Evolutionary conservation across 1,284 basidiomycete genomes (phyloP).

Genomic region (Bjerkandera adusta): DNA sequence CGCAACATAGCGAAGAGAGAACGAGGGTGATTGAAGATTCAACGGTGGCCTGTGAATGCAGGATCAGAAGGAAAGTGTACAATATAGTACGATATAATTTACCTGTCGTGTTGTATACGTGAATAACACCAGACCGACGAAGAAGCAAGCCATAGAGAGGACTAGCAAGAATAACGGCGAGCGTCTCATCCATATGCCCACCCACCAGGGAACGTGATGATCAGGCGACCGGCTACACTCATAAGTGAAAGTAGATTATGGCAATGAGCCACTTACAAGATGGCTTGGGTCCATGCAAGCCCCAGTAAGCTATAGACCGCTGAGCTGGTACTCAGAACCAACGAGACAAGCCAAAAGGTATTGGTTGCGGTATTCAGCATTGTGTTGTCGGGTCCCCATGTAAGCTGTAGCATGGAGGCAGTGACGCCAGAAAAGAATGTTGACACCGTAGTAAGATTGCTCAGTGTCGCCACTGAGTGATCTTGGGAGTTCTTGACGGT

Average conservation of each 20-base stretch:
- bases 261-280: constrained; percentile 74
- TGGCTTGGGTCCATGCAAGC: constrained; percentile 66
- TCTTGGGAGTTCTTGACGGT: constrained; percentile 10
- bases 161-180: constrained; percentile 66
- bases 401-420: constrained; percentile 12
- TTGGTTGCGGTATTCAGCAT: constrained; percentile 48
- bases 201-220: constrained; percentile 67
- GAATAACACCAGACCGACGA: constrained; percentile 58
- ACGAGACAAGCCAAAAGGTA: constrained; percentile 61
- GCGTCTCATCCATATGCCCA: constrained; percentile 68
- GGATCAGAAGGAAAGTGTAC: neutral
- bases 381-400: neutral
- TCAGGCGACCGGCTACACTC: constrained; percentile 43
- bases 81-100: neutral
- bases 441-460: constrained; percentile 13
- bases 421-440: constrained; percentile 15
- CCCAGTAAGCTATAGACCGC: constrained; percentile 71
- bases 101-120: constrained; percentile 58
- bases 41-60: neutral
- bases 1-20: constrained; percentile 4
- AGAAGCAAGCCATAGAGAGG: constrained; percentile 64
- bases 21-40: constrained; percentile 6
- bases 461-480: constrained; percentile 6
- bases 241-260: neutral
- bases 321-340: constrained; percentile 68